Evolutionary conservation across 257 asterid genomes (phyloP).

Genomic region (Parsonsia alboflavescens): DNA sequence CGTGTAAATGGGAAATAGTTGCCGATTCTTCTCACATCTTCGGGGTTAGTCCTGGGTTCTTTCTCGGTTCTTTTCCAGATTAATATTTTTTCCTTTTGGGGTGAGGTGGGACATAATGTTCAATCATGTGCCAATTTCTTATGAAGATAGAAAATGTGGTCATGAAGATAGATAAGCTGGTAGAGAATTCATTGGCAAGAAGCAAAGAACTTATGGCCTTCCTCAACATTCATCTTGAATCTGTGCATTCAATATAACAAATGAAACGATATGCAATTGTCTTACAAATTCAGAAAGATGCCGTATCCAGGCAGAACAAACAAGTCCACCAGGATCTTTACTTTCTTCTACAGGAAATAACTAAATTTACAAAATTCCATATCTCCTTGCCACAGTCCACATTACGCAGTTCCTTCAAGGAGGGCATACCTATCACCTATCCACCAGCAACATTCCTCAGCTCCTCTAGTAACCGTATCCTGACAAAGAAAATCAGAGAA

Average conservation of each 20-base stretch:
- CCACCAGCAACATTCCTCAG: conserved; percentile 12
- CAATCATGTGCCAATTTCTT: no score
- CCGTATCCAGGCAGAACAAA: conserved; percentile 31
- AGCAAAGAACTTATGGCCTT: not conserved
- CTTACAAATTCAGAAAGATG: conserved; percentile 9
- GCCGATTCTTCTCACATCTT: no score
- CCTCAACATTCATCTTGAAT: conserved; percentile 10
- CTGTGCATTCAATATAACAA: not conserved
- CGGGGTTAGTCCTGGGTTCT: no score
- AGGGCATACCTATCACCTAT: not conserved
- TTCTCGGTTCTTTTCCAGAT: no score
- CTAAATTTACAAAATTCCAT: conserved; percentile 37
- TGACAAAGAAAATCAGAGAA: conserved; percentile 19
- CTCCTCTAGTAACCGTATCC: conserved; percentile 68
- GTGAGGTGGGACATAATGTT: no score
- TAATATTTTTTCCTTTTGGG: no score
- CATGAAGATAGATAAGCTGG: not conserved
- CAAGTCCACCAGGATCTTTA: conserved; percentile 30
- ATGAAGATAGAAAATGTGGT: no score
- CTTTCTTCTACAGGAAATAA: conserved; percentile 15
- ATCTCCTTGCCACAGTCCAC: not conserved
- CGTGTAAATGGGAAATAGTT: no score
- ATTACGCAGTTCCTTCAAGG: not conserved
- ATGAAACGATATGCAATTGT: not conserved
- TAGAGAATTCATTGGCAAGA: not conserved